These are phyloP conservation scores for Eutrema japonicum DNA, from an alignment of 345 rosid species.

Conservation along the genomic window DNA sequence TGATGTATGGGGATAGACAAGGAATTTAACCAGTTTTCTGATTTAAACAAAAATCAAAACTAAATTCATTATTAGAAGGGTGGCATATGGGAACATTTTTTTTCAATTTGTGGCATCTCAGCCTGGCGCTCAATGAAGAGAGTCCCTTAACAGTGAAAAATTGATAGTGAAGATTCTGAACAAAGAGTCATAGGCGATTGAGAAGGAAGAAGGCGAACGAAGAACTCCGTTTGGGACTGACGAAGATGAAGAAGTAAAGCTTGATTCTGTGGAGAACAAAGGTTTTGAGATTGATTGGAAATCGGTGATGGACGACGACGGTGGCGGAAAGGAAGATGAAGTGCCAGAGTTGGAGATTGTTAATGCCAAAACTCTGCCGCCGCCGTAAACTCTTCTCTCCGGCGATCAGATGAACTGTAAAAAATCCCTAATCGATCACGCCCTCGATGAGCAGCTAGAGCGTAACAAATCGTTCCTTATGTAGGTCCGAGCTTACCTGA, in stretches of 20 bases:
- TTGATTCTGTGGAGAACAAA: constrained; percentile 38
- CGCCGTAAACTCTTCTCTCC: not conserved
- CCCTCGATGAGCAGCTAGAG: constrained; percentile 45
- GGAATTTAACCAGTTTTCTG: no score
- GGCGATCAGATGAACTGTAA: constrained; percentile 43
- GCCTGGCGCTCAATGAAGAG: no score
- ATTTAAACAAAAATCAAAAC: no score
- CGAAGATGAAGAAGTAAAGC: constrained; percentile 7
- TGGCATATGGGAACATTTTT: no score
- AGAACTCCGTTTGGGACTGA: constrained; percentile 4
- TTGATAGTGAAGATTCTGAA: constrained; percentile 15
- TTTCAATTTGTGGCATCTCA: no score
- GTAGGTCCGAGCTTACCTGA: constrained; percentile 45
- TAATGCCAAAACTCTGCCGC: constrained; percentile 13
- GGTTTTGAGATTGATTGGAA: constrained; percentile 51
- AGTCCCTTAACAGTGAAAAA: no score
- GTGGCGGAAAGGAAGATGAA: constrained; percentile 37
- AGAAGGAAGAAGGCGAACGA: not conserved
- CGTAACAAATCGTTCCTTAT: constrained; percentile 31
- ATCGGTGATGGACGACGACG: constrained; percentile 24
- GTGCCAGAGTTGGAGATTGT: constrained; percentile 44
- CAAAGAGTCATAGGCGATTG: constrained; percentile 19
- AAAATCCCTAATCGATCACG: constrained; percentile 39
- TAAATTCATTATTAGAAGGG: no score
- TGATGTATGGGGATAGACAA: no score